These are phyloP conservation scores for Agrocybe praecox DNA, from an alignment of 768 basidiomycete genomes.

Conservation along the genomic window DNA sequence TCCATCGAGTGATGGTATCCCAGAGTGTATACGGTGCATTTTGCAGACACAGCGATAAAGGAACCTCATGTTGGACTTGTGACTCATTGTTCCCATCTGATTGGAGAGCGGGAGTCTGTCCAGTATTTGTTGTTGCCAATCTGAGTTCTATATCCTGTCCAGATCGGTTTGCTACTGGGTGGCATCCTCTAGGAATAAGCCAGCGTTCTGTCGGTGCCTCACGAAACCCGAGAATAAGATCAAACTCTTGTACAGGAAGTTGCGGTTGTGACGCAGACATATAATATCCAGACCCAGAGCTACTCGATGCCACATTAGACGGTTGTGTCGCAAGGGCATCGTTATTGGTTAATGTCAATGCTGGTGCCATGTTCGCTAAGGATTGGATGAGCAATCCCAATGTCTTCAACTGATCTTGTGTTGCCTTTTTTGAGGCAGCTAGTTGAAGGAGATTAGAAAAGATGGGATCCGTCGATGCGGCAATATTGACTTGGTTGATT, in stretches of 20 bases:
- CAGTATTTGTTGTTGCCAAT: conserved; percentile 18
- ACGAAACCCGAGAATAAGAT: conserved; percentile 72
- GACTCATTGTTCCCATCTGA: background rate
- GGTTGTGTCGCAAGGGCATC: conserved; percentile 5
- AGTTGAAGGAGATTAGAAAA: conserved; percentile 67
- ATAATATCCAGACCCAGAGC: conserved; percentile 6
- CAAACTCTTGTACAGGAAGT: conserved; percentile 57
- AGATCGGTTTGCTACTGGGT: conserved; percentile 46
- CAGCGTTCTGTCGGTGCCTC: conserved; percentile 67
- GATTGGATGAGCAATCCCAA: conserved; percentile 77
- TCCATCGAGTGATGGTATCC: conserved; percentile 65
- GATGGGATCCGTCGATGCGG: conserved; percentile 68
- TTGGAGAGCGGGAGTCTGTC: conserved; percentile 34
- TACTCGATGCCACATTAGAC: conserved; percentile 2
- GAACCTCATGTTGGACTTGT: background rate
- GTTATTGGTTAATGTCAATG: conserved; percentile 13
- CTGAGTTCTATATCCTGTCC: conserved; percentile 21
- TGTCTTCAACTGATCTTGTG: conserved; percentile 64
- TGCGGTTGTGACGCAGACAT: conserved; percentile 10
- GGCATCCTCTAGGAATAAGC: conserved; percentile 63
- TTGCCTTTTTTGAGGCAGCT: conserved; percentile 63
- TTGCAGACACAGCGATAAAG: conserved; percentile 52
- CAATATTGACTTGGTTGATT: conserved; percentile 65
- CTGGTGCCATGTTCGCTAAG: conserved; percentile 39
- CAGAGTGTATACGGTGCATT: conserved; percentile 50